Evolutionary conservation across 148 eudicot species (phyloP).

Genomic region (Rhododendron vialii): DNA sequence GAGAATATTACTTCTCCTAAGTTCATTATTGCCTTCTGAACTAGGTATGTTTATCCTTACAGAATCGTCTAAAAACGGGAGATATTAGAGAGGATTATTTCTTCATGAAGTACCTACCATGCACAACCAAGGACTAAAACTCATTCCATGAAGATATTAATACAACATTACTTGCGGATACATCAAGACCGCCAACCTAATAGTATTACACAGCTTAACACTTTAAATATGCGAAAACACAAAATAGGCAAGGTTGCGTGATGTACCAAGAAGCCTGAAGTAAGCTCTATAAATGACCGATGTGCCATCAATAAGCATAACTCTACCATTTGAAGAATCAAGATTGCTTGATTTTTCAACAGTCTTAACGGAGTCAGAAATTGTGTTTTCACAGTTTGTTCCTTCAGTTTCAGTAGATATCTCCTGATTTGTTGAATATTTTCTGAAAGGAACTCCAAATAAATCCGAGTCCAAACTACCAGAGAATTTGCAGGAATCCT

Average conservation of each 20-base stretch:
- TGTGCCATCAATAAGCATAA: constrained; percentile 97
- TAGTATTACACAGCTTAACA: not conserved
- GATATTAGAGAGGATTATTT: not conserved
- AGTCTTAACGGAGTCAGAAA: constrained; percentile 26
- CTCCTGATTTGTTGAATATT: constrained; percentile 30
- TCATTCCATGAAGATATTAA: not conserved
- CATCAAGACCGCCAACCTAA: not conserved
- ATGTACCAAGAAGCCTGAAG: constrained; percentile 81
- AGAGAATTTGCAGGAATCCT: constrained; percentile 42
- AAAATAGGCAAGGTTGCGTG: not conserved
- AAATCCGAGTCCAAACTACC: constrained; percentile 19
- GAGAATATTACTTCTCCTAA: not conserved
- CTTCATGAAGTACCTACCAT: not conserved
- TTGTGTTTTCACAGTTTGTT: constrained; percentile 17
- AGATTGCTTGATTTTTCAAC: constrained; percentile 11
- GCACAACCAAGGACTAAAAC: not conserved
- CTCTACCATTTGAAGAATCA: constrained; percentile 61
- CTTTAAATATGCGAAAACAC: not conserved
- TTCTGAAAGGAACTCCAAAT: constrained; percentile 15
- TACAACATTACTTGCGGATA: not conserved
- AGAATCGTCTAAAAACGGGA: not conserved
- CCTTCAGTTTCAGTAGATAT: constrained; percentile 28
- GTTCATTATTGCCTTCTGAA: not conserved
- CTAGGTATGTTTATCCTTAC: not conserved
- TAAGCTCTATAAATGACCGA: constrained; percentile 87